These are phyloP conservation scores for Teunomyces stri DNA, from an alignment of 805 yeast species.

Conservation along the genomic window DNA sequence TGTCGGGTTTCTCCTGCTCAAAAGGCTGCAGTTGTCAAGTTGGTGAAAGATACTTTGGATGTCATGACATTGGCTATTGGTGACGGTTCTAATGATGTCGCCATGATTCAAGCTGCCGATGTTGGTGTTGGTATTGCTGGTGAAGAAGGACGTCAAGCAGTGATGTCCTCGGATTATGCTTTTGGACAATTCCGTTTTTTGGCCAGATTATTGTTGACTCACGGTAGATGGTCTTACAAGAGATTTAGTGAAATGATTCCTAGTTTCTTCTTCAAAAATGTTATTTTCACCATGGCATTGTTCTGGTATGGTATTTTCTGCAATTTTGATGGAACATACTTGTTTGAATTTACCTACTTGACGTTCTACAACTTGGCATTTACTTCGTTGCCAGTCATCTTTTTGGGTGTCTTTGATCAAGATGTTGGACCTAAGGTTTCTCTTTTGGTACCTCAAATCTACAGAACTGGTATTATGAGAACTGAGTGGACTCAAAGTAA, in stretches of 20 bases:
- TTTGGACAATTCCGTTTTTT: slow-evolving; percentile 75
- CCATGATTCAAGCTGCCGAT: slow-evolving; percentile 85
- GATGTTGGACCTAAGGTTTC: slow-evolving; percentile 68
- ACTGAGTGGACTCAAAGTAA: slow-evolving; percentile 58
- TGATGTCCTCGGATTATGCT: slow-evolving; percentile 82
- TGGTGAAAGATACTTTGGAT: slow-evolving; percentile 60
- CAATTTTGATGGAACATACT: slow-evolving; percentile 71
- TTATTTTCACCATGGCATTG: slow-evolving; percentile 66
- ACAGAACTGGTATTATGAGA: slow-evolving; percentile 64
- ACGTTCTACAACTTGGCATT: slow-evolving; percentile 79
- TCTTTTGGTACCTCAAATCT: slow-evolving; percentile 66
- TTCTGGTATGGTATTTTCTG: slow-evolving; percentile 75
- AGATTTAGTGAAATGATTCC: slow-evolving; percentile 77
- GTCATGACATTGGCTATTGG: slow-evolving; percentile 83
- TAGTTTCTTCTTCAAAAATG: slow-evolving; percentile 74
- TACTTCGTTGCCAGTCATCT: slow-evolving; percentile 75
- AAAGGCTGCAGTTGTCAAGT: slow-evolving; percentile 69
- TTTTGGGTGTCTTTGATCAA: slow-evolving; percentile 71
- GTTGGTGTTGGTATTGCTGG: slow-evolving; percentile 87
- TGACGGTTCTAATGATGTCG: slow-evolving; percentile 85
- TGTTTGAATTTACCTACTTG: slow-evolving; percentile 74
- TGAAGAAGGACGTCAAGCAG: slow-evolving; percentile 85
- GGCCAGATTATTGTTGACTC: slow-evolving; percentile 63
- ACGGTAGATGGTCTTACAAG: slow-evolving; percentile 82
- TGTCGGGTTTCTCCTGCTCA: slow-evolving; percentile 85